Base-by-base conservation (phyloP, 371 early-diverging fungal species). In the Cladochytrium tenue region DNA sequence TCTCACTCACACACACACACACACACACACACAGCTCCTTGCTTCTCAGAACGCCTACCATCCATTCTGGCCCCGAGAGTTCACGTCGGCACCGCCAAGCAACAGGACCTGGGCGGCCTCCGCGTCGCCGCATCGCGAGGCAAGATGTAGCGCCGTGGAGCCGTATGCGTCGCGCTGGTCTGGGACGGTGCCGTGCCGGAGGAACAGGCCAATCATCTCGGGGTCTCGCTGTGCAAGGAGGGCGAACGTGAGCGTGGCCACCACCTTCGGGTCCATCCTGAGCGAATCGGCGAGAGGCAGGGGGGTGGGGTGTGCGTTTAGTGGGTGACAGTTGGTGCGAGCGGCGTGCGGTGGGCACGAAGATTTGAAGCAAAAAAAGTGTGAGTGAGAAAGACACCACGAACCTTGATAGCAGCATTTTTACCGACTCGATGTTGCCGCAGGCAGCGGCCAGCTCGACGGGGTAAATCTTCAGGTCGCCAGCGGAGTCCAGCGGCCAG, bases 361-460 rank as follows among this genome's bases (percentile, higher is more conserved):
- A n/a, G n/a, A n/a, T n/a, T n/a, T n/a, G n/a, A n/a, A n/a, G n/a
- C n/a, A n/a, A n/a, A n/a, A n/a, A n/a, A n/a, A n/a, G n/a, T n/a
- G n/a, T n/a, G n/a, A n/a, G n/a, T n/a, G n/a, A n/a, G n/a, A n/a
- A n/a, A n/a, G n/a, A n/a, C 5, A 13, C 3, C 15, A 25, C 68
- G 31, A 50, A 78, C 79, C 68, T 67, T 27, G 69, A 27, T 57
- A 79, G 43, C 51, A 79, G 26, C 17, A 58, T 15, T 33, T 58
- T 53, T 13, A 67, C 72, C 36, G 66, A 26, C 17, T 74, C 72
- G 2, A 53, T 36, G 61, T 76, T 63, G 30, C 73, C 74, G 56
- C 61, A 58, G 1, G 68, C 68, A 1, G 73, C 67, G 26, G 81
- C 81, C 17, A 73, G 43, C 56, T 80, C 81, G 10, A 77, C 60